Evolutionary conservation across 2,329 filamentous ascomycete genomes (phyloP).

Genomic region (Neoscytalidium dimidiatum): DNA sequence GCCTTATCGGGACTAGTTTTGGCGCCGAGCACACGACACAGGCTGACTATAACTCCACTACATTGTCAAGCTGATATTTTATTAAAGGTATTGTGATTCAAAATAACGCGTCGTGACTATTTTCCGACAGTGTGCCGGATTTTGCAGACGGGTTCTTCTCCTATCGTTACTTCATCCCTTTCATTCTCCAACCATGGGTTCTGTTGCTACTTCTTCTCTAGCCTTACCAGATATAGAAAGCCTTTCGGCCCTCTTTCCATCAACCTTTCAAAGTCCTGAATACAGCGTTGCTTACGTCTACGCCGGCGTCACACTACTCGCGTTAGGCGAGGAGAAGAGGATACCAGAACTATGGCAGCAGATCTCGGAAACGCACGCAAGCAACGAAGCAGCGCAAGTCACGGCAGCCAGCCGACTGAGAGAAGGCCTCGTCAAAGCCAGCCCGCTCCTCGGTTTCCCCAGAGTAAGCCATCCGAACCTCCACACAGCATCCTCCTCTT

Average conservation of each 20-base stretch:
- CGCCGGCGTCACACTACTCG: slow-evolving; percentile 7
- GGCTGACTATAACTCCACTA: not conserved
- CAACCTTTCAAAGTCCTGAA: not conserved
- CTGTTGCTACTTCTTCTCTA: not conserved
- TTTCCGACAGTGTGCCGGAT: too few species aligned
- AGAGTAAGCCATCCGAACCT: not conserved
- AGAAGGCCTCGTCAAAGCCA: slow-evolving; percentile 8
- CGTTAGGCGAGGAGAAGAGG: slow-evolving; percentile 5
- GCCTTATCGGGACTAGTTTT: slow-evolving; percentile 1
- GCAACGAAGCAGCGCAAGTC: not conserved
- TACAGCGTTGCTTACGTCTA: slow-evolving; percentile 12
- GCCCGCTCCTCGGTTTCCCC: slow-evolving; percentile 17
- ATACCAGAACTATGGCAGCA: slow-evolving; percentile 12
- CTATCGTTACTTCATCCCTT: not conserved
- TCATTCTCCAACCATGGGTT: not conserved
- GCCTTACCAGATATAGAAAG: not conserved
- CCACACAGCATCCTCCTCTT: not conserved
- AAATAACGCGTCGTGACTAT: too few species aligned
- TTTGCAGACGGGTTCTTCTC: too few species aligned
- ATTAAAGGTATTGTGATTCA: too few species aligned
- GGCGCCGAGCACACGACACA: not conserved
- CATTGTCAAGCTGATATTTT: not conserved
- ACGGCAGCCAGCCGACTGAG: slow-evolving; percentile 1
- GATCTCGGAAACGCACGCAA: not conserved
- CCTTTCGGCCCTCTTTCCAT: not conserved